These are phyloP conservation scores for Trichoderma endophyticum DNA, from an alignment of 2,329 filamentous ascomycete genomes.

Conservation along the genomic window DNA sequence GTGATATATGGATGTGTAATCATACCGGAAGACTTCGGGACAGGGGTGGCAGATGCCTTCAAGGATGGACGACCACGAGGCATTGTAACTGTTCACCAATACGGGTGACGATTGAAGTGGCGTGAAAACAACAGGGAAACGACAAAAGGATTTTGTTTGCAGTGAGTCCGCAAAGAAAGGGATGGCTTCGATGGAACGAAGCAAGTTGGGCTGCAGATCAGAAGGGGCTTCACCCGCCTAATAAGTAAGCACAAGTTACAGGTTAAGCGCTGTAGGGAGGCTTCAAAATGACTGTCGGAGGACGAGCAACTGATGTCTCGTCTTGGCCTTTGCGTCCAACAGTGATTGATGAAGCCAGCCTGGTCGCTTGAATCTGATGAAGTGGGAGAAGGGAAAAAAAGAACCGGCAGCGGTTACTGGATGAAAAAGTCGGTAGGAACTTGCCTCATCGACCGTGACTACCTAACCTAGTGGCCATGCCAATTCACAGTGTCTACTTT, in stretches of 20 bases:
- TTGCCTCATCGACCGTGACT: constrained; percentile 26
- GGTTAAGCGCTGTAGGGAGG: not conserved
- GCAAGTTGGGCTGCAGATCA: not conserved
- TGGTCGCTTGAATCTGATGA: not conserved
- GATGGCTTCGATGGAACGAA: not conserved
- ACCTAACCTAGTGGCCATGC: constrained; percentile 18
- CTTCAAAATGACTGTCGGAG: not conserved
- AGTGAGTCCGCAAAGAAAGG: not conserved
- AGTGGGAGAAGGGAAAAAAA: not conserved
- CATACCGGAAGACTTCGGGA: constrained; percentile 23
- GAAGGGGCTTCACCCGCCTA: not conserved
- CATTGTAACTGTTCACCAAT: constrained; percentile 24
- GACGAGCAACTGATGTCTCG: not conserved
- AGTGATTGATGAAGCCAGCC: not conserved
- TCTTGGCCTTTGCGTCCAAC: not conserved
- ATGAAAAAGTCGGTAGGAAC: constrained; percentile 29
- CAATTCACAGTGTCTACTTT: constrained; percentile 32
- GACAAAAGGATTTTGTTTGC: not conserved
- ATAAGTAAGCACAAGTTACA: not conserved
- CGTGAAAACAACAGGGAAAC: not conserved
- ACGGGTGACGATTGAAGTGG: not conserved
- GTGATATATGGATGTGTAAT: not conserved
- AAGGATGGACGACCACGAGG: constrained; percentile 31
- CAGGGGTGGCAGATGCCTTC: constrained; percentile 21
- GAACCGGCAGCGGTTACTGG: constrained; percentile 6